These are phyloP conservation scores for Lotmaria passim DNA, from an alignment of 208 protist genomes.

Conservation along the genomic window DNA sequence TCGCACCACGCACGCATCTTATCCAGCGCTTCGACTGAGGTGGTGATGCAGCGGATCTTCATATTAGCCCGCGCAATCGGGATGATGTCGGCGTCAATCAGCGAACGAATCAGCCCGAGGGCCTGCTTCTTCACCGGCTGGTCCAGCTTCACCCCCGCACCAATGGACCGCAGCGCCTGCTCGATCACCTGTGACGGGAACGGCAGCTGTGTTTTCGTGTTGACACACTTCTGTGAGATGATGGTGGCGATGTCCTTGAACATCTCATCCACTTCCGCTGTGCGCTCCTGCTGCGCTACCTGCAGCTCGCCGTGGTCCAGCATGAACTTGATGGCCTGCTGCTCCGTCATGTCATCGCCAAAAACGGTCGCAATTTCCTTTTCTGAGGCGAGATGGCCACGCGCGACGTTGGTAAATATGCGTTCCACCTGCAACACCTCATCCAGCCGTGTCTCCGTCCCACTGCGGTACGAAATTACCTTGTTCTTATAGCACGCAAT, in stretches of 20 bases:
- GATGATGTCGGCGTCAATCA: conserved; percentile 86
- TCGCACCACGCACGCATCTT: conserved; percentile 66
- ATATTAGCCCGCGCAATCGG: conserved; percentile 95
- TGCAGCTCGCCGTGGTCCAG: conserved; percentile 97
- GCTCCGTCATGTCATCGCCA: conserved; percentile 59
- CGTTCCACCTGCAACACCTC: conserved; percentile 93
- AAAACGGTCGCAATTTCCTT: conserved; percentile 84
- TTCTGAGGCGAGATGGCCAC: conserved; percentile 77
- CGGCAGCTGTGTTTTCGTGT: conserved; percentile 90
- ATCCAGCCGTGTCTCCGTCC: conserved; percentile 83
- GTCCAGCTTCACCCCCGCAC: conserved; percentile 91
- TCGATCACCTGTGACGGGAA: conserved; percentile 94
- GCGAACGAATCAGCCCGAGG: conserved; percentile 91
- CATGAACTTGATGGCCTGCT: conserved; percentile 91
- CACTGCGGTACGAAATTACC: conserved; percentile 88
- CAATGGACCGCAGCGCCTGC: conserved; percentile 93
- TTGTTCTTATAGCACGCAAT: conserved; percentile 95
- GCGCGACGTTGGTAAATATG: conserved; percentile 88
- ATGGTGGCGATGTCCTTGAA: conserved; percentile 97
- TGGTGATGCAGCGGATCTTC: conserved; percentile 86
- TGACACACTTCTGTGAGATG: conserved; percentile 96
- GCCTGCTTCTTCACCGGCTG: conserved; percentile 94
- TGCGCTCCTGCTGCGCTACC: conserved; percentile 97
- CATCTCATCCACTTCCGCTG: conserved; percentile 91
- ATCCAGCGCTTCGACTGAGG: conserved; percentile 42